Evolutionary conservation across 441 rosid genomes (phyloP), one percentile per base, ranked within the genome.

Genomic region (Isatis lusitanica): DNA sequence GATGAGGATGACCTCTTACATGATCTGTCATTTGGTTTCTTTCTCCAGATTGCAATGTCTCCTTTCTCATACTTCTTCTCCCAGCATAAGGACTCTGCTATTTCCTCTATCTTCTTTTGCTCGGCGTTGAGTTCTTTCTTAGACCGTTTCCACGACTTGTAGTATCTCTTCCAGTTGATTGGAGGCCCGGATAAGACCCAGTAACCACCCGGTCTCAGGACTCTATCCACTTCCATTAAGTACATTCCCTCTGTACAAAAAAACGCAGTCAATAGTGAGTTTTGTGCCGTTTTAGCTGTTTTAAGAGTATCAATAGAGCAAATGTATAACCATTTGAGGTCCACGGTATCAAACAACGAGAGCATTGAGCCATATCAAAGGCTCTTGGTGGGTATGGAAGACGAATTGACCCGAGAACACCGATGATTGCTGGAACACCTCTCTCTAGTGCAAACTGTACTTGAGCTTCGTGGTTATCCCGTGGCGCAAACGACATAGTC

Each of bases 101-200:
- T 83, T 69, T 74, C 83, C 74, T 80, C 86, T 48, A 85, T 81
- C 57, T 57, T 83, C 44, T 63, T 69, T 66, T 76, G 86, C 11
- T 85, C 85, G 40, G 79, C 82, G 39, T 83, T 80, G 6, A 85
- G 81, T 8, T 85, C 85, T 70, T 80, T 59, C 38, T 42, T 71
- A 38, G 84, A 78, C 9, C 43, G 84, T 50, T 81, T 28, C 86
- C 85, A 83, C 39, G 80, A 73, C 65, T 77, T 50, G 76, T 74
- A 76, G 66, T 70, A 57, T 9, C 39, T 72, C 66, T 70, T 83
- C 89, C 87, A 83, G 73, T 81, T 78, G 57, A 80, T 81, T 1
- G 83, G 88, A 66, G 87, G 87, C 43, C 85, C 87, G 1, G 85
- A 81, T 63, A 85, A 73, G 59, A 83, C 83, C 86, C 86, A 85